Conservation (phyloP, 257 asterid genomes). For the Salvia splendens region DNA sequence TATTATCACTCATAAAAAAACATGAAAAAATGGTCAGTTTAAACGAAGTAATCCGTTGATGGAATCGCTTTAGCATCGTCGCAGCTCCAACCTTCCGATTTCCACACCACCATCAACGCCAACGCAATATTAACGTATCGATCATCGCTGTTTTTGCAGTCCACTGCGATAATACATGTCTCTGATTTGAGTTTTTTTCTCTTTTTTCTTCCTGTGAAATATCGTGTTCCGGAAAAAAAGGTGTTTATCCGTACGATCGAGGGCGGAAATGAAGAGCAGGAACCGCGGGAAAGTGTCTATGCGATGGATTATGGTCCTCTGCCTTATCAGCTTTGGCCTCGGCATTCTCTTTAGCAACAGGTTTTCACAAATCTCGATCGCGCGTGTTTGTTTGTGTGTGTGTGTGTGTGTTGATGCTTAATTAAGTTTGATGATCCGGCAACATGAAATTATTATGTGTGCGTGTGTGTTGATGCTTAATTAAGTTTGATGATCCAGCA, state of each 20-base stretch:
- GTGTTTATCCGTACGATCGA: constrained; percentile 15
- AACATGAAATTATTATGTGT: background rate
- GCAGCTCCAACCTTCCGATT: constrained; percentile 5
- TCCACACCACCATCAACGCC: background rate
- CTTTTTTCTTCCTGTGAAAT: background rate
- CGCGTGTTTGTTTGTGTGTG: background rate
- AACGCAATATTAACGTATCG: constrained; percentile 18
- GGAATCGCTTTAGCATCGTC: constrained; percentile 1
- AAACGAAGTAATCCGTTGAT: background rate
- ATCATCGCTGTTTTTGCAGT: constrained; percentile 22
- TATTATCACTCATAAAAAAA: background rate
- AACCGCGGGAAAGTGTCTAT: constrained; percentile 45
- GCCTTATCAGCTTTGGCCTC: constrained; percentile 57
- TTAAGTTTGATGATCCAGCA: background rate
- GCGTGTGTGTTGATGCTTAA: too few species aligned
- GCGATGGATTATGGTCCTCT: constrained; percentile 51
- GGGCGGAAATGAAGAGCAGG: constrained; percentile 39
- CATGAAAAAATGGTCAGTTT: background rate
- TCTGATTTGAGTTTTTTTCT: background rate
- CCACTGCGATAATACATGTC: constrained; percentile 9
- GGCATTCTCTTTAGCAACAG: constrained; percentile 64
- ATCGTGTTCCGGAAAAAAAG: constrained; percentile 4
- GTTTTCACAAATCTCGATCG: constrained; percentile 32
- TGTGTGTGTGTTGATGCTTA: too few species aligned
- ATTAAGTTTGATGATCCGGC: background rate